These are phyloP conservation scores for Alternaria atra DNA, from an alignment of 2,329 filamentous ascomycete genomes.

Conservation along the genomic window DNA sequence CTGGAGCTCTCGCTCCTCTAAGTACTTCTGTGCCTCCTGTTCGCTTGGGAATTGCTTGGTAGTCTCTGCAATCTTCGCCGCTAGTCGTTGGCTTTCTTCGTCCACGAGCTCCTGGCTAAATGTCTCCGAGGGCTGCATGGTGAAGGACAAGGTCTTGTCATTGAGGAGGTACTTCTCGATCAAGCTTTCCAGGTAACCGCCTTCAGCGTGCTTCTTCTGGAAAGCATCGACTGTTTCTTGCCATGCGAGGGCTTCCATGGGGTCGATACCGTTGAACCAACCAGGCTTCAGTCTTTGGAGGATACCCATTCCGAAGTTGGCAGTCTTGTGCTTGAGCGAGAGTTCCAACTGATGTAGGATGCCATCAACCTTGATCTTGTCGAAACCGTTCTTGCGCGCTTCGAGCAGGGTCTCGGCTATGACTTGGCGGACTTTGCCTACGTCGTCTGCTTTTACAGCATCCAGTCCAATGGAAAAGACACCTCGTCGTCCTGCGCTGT, in stretches of 20 bases:
- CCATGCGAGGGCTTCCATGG: slow-evolving; percentile 90
- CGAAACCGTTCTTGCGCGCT: slow-evolving; percentile 79
- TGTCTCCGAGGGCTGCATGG: slow-evolving; percentile 84
- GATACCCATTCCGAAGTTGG: slow-evolving; percentile 90
- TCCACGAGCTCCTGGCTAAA: slow-evolving; percentile 77
- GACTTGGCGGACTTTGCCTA: slow-evolving; percentile 77
- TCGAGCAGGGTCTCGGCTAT: slow-evolving; percentile 77
- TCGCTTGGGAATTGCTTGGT: slow-evolving; percentile 74
- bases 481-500: slow-evolving; percentile 76
- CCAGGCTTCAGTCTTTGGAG: slow-evolving; percentile 87
- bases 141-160: slow-evolving; percentile 87
- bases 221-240: slow-evolving; percentile 88
- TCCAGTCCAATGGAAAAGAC: slow-evolving; percentile 92
- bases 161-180: slow-evolving; percentile 91
- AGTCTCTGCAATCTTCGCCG: slow-evolving; percentile 75
- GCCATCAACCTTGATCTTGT: slow-evolving; percentile 88
- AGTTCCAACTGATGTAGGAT: slow-evolving; percentile 93
- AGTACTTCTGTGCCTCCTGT: slow-evolving; percentile 73
- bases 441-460: slow-evolving; percentile 83
- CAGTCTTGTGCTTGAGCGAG: slow-evolving; percentile 94
- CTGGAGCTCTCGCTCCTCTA: slow-evolving; percentile 81
- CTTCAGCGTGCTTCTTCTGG: slow-evolving; percentile 76
- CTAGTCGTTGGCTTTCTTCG: slow-evolving; percentile 80
- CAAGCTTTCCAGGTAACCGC: slow-evolving; percentile 82
- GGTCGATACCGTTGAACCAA: slow-evolving; percentile 96